These are phyloP conservation scores for Wallemia hederae DNA, from an alignment of 1,284 basidiomycete genomes.

Conservation along the genomic window DNA sequence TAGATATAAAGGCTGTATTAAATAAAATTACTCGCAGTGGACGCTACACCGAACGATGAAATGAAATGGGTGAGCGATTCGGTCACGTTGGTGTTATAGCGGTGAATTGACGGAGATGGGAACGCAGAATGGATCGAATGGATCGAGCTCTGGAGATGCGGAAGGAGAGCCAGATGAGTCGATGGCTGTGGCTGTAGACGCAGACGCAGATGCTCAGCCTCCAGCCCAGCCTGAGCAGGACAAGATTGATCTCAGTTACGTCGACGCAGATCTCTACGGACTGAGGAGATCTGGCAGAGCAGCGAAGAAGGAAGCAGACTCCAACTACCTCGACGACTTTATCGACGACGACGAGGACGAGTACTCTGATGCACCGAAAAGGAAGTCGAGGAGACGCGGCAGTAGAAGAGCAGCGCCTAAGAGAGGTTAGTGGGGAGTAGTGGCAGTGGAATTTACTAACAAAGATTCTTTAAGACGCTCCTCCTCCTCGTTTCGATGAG, in stretches of 20 bases:
- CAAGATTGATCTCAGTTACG: not conserved
- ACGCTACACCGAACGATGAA: too few species aligned
- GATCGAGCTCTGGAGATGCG: not conserved
- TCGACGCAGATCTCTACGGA: not conserved
- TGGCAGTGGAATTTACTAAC: not conserved
- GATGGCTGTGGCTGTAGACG: not conserved
- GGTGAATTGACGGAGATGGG: not conserved
- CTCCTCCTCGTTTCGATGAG: not conserved
- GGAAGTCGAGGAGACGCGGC: not conserved
- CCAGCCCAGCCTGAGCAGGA: not conserved
- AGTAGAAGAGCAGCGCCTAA: too few species aligned
- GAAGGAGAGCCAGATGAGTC: not conserved
- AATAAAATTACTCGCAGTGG: too few species aligned
- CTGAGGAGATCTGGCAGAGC: not conserved
- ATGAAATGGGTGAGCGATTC: too few species aligned
- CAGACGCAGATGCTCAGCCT: not conserved
- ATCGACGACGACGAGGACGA: not conserved
- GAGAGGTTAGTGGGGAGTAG: not conserved
- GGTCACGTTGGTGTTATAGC: not conserved
- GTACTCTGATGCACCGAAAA: not conserved
- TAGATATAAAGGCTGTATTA: not conserved
- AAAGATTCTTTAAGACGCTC: not conserved
- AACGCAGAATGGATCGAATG: not conserved
- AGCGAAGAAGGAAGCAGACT: not conserved
- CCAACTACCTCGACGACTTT: not conserved